Base-by-base conservation (phyloP, 371 early-diverging fungal genomes). In the Mucor mucedo region DNA sequence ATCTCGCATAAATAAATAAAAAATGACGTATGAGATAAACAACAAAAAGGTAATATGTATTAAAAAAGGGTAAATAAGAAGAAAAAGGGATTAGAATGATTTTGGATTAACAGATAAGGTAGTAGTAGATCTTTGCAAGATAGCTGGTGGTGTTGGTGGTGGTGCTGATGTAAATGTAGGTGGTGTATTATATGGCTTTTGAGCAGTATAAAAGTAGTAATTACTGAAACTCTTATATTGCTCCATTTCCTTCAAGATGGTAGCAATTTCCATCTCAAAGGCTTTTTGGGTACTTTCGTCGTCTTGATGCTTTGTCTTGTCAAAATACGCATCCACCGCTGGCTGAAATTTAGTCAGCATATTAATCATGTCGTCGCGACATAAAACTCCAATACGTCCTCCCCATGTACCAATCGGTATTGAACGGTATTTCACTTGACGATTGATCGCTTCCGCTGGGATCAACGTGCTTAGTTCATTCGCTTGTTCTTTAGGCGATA, bases 341-440 rank as follows among this genome's bases (percentile, higher is more conserved):
- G 62, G 59, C 35, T 65, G 61, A 16, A 65, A 62, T 21, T 66
- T 68, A 28, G 62, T 71, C 14, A 74, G n/a, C 48, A 74, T 58
- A 35, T 69, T 40, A 16, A 68, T 50, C 50, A 71, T 65, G 30
- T 74, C 75, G 11, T 74, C 75, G 58, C 58, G 58, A 32, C 65
- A 74, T 4, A 74, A 52, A 7, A 74, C 75, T 9, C 75, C 75
- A 21, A 74, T 58, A 5, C 71, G 68, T 14, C 75, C 75, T 13
- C 75, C 75, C 75, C 75, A 74, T 16, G 71, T 52, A 5, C 75
- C 75, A 45, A 74, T 71, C 21, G 75, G 75, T 61, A 74, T 63
- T n/a, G 75, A 74, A 27, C 69, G 49, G 28, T 68, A 70, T 60
- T 67, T 74, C 5, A 62, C 57, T 64, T 71, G 65, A 52, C 40